A percentile compares a stretch with the other conserved stretches of the same genome.
Conservation (phyloP, 805 yeast genomes). For the Starmerella lactis-condensi region DNA sequence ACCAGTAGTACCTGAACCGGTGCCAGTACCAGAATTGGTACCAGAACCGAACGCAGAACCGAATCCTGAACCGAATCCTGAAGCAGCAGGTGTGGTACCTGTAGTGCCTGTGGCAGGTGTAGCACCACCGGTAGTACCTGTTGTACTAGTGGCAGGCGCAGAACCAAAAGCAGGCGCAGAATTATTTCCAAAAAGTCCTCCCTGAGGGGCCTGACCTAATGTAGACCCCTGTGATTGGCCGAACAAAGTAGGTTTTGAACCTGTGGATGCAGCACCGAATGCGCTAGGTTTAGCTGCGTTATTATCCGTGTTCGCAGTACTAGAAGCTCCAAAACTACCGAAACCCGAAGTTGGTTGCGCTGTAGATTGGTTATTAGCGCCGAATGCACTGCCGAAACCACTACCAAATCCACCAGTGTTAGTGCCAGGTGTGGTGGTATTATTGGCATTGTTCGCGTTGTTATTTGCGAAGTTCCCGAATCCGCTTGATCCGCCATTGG, state of each 20-base stretch:
- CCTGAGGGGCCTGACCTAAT: neutral
- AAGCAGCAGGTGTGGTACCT: no score
- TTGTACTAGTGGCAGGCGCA: slow-evolving; percentile 1
- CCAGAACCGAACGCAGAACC: slow-evolving; percentile 1
- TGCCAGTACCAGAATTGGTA: neutral
- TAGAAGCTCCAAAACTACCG: slow-evolving; percentile 1
- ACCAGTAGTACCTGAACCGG: slow-evolving; percentile 3
- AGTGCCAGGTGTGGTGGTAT: slow-evolving; percentile 18
- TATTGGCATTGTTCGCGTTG: slow-evolving; percentile 1
- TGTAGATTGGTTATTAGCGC: neutral
- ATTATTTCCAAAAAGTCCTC: slow-evolving; percentile 5
- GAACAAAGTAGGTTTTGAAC: no score
- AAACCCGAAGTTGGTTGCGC: neutral
- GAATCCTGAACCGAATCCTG: slow-evolving; percentile 1
- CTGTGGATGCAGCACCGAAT: no score
- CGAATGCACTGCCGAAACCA: slow-evolving; percentile 47
- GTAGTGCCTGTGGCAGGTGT: no score
- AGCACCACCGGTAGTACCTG: slow-evolving; percentile 1
- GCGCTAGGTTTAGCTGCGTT: slow-evolving; percentile 1
- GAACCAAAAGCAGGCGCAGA: slow-evolving; percentile 1
- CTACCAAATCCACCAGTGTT: slow-evolving; percentile 86
- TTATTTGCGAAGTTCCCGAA: slow-evolving; percentile 1
- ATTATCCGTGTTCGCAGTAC: neutral
- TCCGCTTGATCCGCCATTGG: slow-evolving; percentile 1
- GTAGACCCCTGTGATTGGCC: neutral